phyloP scores from a whole-genome alignment of 805 yeast species.

The Metschnikowia sp. region DNA sequence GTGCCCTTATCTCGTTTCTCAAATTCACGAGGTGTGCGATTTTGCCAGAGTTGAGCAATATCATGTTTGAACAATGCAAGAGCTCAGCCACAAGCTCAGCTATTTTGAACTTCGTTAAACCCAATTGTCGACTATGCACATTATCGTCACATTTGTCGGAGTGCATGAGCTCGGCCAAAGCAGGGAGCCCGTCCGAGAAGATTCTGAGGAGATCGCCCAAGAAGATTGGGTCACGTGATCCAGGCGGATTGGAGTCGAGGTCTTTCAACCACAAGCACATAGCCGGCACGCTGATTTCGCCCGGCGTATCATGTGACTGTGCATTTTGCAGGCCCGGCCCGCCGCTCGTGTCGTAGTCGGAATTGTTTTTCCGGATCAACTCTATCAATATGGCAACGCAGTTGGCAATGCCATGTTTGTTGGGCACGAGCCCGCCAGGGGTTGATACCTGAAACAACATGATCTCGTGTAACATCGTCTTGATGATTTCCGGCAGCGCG shows the following conservation, averaged over 20 bases:
- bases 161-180: constrained; percentile 56
- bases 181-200: constrained; percentile 71
- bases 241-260: constrained; percentile 85
- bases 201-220: constrained; percentile 79
- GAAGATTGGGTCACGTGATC: constrained; percentile 87
- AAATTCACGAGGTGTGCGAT: constrained; percentile 66
- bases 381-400: constrained; percentile 96
- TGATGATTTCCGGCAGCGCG: constrained; percentile 69
- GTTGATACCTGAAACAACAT: constrained; percentile 32
- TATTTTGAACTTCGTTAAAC: constrained; percentile 86
- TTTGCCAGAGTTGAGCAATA: constrained; percentile 70
- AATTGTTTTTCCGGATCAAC: constrained; percentile 89
- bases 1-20: constrained; percentile 61
- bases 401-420: constrained; percentile 86
- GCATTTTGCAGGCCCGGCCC: constrained; percentile 70
- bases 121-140: constrained; percentile 43
- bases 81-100: constrained; percentile 92
- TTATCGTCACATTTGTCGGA: too few relatives aligned
- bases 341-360: constrained; percentile 90
- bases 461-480: constrained; percentile 71
- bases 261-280: constrained; percentile 46
- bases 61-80: constrained; percentile 97
- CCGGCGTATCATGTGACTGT: constrained; percentile 24
- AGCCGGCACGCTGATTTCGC: constrained; percentile 39
- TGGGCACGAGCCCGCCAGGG: constrained; percentile 26